A percentile compares a stretch with the other conserved stretches of the same genome.
Evolutionary conservation across 306 rosid genomes (phyloP).

Genomic region (Dalbergia cultrata): DNA sequence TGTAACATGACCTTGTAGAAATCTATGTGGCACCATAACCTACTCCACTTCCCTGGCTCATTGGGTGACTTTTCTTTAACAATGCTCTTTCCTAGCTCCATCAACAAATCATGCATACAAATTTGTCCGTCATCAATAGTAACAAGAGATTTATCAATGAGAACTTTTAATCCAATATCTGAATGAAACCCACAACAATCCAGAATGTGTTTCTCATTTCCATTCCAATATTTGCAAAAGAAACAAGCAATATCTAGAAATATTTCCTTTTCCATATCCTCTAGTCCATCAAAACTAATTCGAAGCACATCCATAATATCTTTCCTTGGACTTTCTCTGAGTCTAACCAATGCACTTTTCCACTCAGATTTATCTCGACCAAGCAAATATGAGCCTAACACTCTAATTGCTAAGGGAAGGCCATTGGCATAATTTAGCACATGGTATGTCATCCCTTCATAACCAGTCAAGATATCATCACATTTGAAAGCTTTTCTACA

Average conservation of each 20-base stretch:
- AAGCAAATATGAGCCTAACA: constrained; percentile 12
- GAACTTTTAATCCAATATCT: constrained; percentile 19
- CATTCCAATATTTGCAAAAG: fast-evolving
- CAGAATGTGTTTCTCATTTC: neutral
- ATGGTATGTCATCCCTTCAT: neutral
- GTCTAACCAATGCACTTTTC: constrained; percentile 13
- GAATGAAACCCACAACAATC: constrained; percentile 18
- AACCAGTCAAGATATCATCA: neutral
- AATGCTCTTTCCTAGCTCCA: constrained; percentile 33
- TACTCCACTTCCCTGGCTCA: constrained; percentile 40
- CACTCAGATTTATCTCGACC: neutral
- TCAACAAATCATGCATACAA: neutral
- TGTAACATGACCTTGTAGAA: neutral
- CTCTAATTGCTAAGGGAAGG: neutral
- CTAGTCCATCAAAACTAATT: neutral
- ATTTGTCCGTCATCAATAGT: fast-evolving
- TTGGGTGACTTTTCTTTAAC: constrained; percentile 38
- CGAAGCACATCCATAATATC: constrained; percentile 5
- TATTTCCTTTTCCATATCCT: neutral
- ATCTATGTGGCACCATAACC: constrained; percentile 31
- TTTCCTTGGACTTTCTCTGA: neutral
- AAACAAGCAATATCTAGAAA: constrained; percentile 40
- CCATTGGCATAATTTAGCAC: neutral
- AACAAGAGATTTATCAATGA: constrained; percentile 36
- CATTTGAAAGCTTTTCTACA: constrained; percentile 38